Base-by-base conservation (phyloP, 768 basidiomycete species). In the Dentipellis sp. region DNA sequence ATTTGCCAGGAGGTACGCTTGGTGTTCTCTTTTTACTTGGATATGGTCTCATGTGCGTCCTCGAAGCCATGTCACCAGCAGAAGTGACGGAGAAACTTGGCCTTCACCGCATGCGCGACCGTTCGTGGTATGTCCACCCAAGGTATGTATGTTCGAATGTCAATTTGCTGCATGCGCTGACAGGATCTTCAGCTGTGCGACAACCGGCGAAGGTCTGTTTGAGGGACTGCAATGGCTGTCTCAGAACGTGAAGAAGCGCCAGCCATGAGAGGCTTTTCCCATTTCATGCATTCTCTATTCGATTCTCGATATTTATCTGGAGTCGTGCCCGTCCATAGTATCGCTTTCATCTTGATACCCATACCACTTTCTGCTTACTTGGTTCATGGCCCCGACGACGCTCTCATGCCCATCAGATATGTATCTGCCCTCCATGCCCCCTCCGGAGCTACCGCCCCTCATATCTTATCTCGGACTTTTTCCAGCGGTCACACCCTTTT, bases 71-170 rank as follows among this genome's bases (percentile, higher is more conserved):
- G 95, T 94, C 93, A n/a, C 95, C 95, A 36, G 94, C 95, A 8
- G 94, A 97, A 70, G 94, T 98, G 40, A 98, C 95, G 10, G 95
- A 97, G 73, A 97, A 95, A 71, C 74, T 98, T 45, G 94, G 94
- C 39, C 75, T 98, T 61, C 90, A 97, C 70, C 79, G 88, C 63
- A 97, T 98, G 95, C 86, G 91, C 58, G 94, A 97, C 66, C 79
- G 95, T 58, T 93, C 89, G 70, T 98, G 95, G 95, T 98, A 97
- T 80, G 94, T 97, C 53, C 95, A 98, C 74, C 95, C 95, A 52
- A 97, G 94, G 89, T 95, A 71, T 64, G 81, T 53, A 21, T 35
- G 2, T 19, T 10, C 17, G 46, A 42, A 53, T 54, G 22, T n/a
- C 4, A 39, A 19, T 6, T 23, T 47, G 50, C 21, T 47, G 22